Evolutionary conservation across 441 rosid species (phyloP), one percentile per base, ranked within the genome.

Genomic region (Biscutella laevigata): DNA sequence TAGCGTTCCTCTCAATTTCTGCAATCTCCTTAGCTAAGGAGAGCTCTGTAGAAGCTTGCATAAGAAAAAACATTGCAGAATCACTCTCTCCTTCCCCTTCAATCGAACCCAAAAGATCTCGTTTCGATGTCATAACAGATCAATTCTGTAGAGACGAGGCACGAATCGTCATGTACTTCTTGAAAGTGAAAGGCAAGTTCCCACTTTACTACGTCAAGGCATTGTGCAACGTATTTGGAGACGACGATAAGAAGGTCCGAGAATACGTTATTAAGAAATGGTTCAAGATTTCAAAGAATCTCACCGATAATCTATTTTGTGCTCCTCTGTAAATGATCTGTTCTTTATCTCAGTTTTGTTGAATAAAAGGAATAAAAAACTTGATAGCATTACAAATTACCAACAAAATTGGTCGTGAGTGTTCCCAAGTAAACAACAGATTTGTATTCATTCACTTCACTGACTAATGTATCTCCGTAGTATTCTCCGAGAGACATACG

Each of bases 401-500:
- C 66, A 41, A 60, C 17, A 24, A 40, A 60, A 30, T 11, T 21
- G 17, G 40, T 49, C 15, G 64, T 59, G 1, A 21, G 42, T 39
- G 65, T 39, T 50, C 66, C 59, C 22, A 61, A 11, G 16, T 61
- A 51, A 33, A 51, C 6, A 32, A 61, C 36, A 4, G 1, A 42
- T 41, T 42, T 41, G 26, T 34, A 52, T 52, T 52, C 59, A 41
- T 52, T 52, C n/a, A 41, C 66, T 64, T 64, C 57, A 33, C 57
- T 63, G 4, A 63, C 57, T 48, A 63, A 56, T 4, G 68, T 63
- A 56, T 55, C 43, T 22, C 62, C 51, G n/a, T 63, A 63, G 39
- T 47, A 63, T 47, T 55, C 56, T 30, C 62, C 68, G 12, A 55
- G 68, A 39, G 62, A 24, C 0, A 55, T 28, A 9, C 57, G 62